These are phyloP conservation scores for Phialemonium atrogriseum DNA, from an alignment of 2,329 filamentous ascomycete genomes.

Conservation along the genomic window DNA sequence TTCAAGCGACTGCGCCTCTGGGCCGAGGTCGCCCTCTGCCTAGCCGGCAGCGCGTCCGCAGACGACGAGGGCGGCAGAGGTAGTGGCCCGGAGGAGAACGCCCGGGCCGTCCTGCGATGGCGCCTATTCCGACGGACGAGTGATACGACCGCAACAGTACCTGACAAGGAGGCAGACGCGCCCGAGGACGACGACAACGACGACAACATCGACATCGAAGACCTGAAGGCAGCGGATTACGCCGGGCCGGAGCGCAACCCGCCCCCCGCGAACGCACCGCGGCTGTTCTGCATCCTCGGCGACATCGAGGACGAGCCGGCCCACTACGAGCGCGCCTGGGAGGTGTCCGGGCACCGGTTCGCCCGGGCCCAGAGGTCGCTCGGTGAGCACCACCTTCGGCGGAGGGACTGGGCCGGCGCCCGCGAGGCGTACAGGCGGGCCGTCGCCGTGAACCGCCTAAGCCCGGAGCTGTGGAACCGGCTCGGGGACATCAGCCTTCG, in stretches of 20 bases:
- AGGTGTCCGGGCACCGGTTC: conserved; percentile 71
- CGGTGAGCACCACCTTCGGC: conserved; percentile 65
- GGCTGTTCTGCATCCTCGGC: conserved; percentile 87
- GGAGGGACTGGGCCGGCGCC: conserved; percentile 59
- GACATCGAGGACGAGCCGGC: conserved; percentile 70
- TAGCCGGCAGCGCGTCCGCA: conserved; percentile 52
- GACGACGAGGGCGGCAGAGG: conserved; percentile 48
- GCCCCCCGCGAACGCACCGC: conserved; percentile 71
- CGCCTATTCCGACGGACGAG: conserved; percentile 65
- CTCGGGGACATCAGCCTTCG: conserved; percentile 83
- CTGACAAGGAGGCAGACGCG: no score
- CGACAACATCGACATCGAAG: conserved; percentile 46
- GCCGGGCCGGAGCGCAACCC: conserved; percentile 60
- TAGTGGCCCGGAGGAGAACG: conserved; percentile 66
- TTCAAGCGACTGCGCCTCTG: conserved; percentile 90
- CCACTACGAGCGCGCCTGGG: conserved; percentile 83
- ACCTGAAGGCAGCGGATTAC: conserved; percentile 45
- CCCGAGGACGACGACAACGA: conserved; percentile 36
- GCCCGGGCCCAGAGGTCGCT: conserved; percentile 82
- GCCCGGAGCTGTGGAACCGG: conserved; percentile 79
- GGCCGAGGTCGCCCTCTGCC: conserved; percentile 89
- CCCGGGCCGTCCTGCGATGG: conserved; percentile 64
- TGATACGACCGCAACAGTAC: conserved; percentile 9
- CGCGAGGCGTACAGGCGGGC: conserved; percentile 72
- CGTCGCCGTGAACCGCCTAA: conserved; percentile 70